A percentile compares a stretch with the other conserved stretches of the same genome.
phyloP scores from a whole-genome alignment of 225 moss, liverwort and hornwort species.

The Bryoerythrophyllum caledonicum region DNA sequence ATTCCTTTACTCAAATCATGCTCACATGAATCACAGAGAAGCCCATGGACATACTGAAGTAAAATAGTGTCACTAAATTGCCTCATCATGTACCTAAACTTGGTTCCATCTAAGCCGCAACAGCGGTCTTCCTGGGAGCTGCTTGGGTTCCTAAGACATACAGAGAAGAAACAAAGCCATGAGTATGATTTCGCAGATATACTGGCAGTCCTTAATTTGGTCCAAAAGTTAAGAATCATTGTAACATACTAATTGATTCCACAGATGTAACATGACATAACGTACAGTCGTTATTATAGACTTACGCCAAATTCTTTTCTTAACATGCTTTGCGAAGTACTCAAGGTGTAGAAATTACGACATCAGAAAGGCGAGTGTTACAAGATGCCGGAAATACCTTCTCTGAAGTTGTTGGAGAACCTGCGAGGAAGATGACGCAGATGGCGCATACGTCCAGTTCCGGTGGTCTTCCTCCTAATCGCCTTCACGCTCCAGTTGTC shows the following conservation, averaged over 20 bases:
- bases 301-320: not conserved
- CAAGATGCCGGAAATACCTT: slow-evolving; percentile 48
- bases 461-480: slow-evolving; percentile 93
- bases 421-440: slow-evolving; percentile 86
- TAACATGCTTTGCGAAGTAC: too few relatives aligned
- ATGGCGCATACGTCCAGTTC: slow-evolving; percentile 94
- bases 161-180: not conserved
- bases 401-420: slow-evolving; percentile 93
- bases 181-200: slow-evolving; percentile 6
- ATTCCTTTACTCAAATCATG: slow-evolving; percentile 37
- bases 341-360: not conserved
- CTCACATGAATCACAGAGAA: slow-evolving; percentile 26
- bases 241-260: not conserved
- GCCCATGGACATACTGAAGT: slow-evolving; percentile 15
- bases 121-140: slow-evolving; percentile 61
- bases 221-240: too few relatives aligned
- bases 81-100: slow-evolving; percentile 8
- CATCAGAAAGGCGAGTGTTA: not conserved
- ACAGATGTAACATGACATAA: not conserved
- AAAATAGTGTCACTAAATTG: slow-evolving; percentile 27
- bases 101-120: slow-evolving; percentile 43
- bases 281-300: not conserved
- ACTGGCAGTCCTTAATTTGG: not conserved
- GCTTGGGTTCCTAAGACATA: slow-evolving; percentile 60
- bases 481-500: slow-evolving; percentile 99